These are phyloP conservation scores for Chlorella sorokiniana DNA, from an alignment of 139 green algal species.

Conservation along the genomic window DNA sequence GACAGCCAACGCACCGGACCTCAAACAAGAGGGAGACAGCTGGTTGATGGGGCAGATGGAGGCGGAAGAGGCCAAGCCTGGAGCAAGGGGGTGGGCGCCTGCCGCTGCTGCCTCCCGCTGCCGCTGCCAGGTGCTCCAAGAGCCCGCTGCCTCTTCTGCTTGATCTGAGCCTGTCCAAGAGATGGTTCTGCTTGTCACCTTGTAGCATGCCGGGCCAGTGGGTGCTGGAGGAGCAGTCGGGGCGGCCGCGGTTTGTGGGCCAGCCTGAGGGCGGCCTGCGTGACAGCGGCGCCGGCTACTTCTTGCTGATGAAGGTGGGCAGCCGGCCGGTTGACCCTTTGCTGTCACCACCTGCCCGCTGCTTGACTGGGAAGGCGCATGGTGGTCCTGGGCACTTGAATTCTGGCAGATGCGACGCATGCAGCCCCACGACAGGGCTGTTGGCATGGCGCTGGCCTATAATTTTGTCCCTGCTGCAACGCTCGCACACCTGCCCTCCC, in stretches of 20 bases:
- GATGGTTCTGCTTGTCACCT: not conserved
- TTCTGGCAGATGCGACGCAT: no score
- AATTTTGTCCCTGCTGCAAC: not conserved
- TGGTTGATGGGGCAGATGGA: slow-evolving; percentile 2
- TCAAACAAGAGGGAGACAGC: not conserved
- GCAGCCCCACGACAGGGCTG: not conserved
- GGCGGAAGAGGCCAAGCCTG: not conserved
- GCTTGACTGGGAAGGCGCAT: no score
- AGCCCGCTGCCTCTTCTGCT: no score
- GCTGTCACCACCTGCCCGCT: no score
- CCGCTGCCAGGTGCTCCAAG: not conserved
- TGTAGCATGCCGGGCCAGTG: slow-evolving; percentile 18
- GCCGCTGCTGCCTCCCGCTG: not conserved
- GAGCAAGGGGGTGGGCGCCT: not conserved
- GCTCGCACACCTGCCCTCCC: not conserved
- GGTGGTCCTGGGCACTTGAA: no score
- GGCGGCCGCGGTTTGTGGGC: slow-evolving; percentile 24
- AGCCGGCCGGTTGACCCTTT: not conserved
- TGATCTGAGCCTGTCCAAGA: no score
- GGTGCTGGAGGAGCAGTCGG: slow-evolving; percentile 30
- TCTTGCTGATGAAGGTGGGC: slow-evolving; percentile 38
- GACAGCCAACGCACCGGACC: not conserved
- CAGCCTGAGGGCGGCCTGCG: slow-evolving; percentile 36
- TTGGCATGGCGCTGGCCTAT: not conserved
- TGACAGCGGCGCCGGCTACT: slow-evolving; percentile 37